A percentile compares a stretch with the other conserved stretches of the same genome.
Evolutionary conservation across 495 filamentous ascomycete species (phyloP).

Genomic region (Daldinia decipiens): DNA sequence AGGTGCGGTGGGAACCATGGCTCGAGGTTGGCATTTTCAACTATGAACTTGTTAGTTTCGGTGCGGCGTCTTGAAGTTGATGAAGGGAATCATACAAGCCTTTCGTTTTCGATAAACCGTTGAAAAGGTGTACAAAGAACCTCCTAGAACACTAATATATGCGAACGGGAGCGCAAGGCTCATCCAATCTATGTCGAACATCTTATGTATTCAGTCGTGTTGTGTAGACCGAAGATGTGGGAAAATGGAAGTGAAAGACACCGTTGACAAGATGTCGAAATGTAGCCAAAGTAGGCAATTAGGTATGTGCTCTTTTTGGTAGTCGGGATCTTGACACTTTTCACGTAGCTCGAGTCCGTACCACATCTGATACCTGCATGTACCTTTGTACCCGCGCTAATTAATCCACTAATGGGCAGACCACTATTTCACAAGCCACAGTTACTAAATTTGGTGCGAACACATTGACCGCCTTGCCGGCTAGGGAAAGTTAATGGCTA

Average conservation of each 20-base stretch:
- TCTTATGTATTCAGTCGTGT: constrained; percentile 41
- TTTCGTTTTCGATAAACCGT: constrained; percentile 93
- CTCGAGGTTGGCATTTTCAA: constrained; percentile 79
- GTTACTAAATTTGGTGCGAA: constrained; percentile 30
- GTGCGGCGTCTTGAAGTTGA: constrained; percentile 3
- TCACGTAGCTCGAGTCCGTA: constrained; percentile 39
- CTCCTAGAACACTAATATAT: constrained; percentile 86
- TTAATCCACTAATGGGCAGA: neutral
- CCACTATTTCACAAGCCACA: constrained; percentile 7
- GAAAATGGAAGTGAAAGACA: constrained; percentile 22
- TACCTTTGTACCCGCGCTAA: constrained; percentile 20
- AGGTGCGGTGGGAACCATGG: constrained; percentile 93
- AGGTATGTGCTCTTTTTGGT: constrained; percentile 37
- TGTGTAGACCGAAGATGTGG: constrained; percentile 12
- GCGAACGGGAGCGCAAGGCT: constrained; percentile 82
- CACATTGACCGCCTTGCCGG: constrained; percentile 32
- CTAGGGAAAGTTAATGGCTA: too few relatives aligned
- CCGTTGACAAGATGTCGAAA: constrained; percentile 25
- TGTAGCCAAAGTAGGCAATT: constrained; percentile 4
- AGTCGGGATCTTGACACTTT: constrained; percentile 52
- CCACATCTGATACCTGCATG: neutral
- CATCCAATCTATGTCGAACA: constrained; percentile 78
- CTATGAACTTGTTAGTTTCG: constrained; percentile 54
- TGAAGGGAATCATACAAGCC: constrained; percentile 68
- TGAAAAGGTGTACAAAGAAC: constrained; percentile 90